Percentiles rank a stretch among this genome's conserved stretches.
These are phyloP conservation scores for Ogataea parapolymorpha DNA, from an alignment of 805 yeast species.

Conservation along the genomic window DNA sequence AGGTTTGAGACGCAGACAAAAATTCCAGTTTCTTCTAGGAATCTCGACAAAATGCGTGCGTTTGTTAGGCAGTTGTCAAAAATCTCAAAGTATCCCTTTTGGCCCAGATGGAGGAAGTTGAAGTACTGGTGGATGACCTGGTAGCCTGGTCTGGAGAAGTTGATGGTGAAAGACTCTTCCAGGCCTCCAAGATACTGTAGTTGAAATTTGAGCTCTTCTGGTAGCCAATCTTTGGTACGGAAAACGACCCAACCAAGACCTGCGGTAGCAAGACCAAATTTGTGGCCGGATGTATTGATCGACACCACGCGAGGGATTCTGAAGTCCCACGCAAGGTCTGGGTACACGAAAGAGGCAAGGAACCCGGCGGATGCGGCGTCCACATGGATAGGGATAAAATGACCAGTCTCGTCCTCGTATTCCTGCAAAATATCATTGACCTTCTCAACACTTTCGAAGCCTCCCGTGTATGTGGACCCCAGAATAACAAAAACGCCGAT, in stretches of 20 bases:
- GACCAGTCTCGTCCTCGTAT: constrained; percentile 62
- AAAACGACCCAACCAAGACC: constrained; percentile 93
- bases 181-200: constrained; percentile 83
- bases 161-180: constrained; percentile 82
- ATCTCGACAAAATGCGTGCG: constrained; percentile 64
- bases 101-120: constrained; percentile 70
- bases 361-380: constrained; percentile 94
- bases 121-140: constrained; percentile 87
- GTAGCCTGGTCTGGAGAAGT: constrained; percentile 90
- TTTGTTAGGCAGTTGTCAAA: constrained; percentile 64
- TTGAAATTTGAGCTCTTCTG: constrained; percentile 70
- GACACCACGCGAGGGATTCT: constrained; percentile 70
- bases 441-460: constrained; percentile 71
- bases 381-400: constrained; percentile 77
- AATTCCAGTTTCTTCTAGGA: constrained; percentile 60
- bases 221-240: constrained; percentile 61
- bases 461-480: constrained; percentile 93
- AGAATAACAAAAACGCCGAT: constrained; percentile 85
- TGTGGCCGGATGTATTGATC: constrained; percentile 90
- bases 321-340: constrained; percentile 83
- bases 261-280: constrained; percentile 85
- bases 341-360: constrained; percentile 79
- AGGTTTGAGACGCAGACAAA: constrained; percentile 75
- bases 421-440: constrained; percentile 66
- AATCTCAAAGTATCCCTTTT: constrained; percentile 61